Evolutionary conservation across 176 grass and related monocot genomes (phyloP), one percentile per base, ranked within the genome.

Genomic region (Saccharum spontaneum): DNA sequence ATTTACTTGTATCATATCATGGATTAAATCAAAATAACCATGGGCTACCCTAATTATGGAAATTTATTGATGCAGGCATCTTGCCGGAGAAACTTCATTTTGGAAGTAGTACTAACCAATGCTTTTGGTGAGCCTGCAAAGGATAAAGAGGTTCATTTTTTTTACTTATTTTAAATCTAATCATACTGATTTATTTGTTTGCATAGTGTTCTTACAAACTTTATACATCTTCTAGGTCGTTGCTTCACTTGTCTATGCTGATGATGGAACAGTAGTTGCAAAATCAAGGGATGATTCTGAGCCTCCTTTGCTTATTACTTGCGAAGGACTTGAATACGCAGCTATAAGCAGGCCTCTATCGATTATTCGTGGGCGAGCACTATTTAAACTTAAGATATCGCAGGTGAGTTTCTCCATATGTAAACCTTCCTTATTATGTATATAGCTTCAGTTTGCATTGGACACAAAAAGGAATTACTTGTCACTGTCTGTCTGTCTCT

Each of bases 381-480:
- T 91, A 18, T 95, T 95, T 78, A 98, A 98, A 75, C 96, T 95
- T 57, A 98, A 98, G 84, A 92, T 98, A 77, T 94, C 93, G 78
- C 93, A 98, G 89, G 96, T 98, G 67, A 61, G 28, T 36, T 92
- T 83, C 50, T 68, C 16, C 71, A 67, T 3, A 90, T 80, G 43
- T 20, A 61, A 67, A 73, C 52, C 36, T 65, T 34, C 11, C 64
- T 52, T 30, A 30, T 17, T 72, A 74, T 46, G 55, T 81, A 28
- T 62, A 52, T 30, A 26, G 16, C 78, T 82, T 85, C 26, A 20
- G 13, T 82, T 26, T 76, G n/a, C 10, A 18, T 62, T 49, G 20
- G 66, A 31, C 44, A 36, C n/a, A 55, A 67, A 11, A 55, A 63
- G 18, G 12, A 41, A 60, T 69, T 68, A 28, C 18, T 54, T 79